Base-by-base conservation (phyloP, 495 filamentous ascomycete species). In the Penicillium riverlandense region DNA sequence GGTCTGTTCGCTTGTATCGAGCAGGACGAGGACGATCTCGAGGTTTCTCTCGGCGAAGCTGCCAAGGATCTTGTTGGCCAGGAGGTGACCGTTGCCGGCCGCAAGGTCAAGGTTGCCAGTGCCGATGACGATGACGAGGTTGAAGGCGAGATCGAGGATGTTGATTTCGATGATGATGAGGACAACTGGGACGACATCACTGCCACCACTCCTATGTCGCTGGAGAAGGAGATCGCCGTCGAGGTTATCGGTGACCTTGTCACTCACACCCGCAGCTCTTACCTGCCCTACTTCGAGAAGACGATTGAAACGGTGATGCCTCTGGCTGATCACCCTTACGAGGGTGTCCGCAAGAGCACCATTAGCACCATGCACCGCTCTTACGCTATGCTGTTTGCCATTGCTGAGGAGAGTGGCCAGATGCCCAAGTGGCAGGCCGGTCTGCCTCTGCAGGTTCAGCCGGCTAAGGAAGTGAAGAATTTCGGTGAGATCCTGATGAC, bases 161-260 rank as follows among this genome's bases (percentile, higher is more conserved):
- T 81, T 35, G 82, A 84, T 35, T 70, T 83, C 16, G 81, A 86
- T 35, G 85, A 84, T 22, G 82, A 85, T 35, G 86, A 90, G 15
- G 86, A 88, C 40, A 86, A 84, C 35, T 90, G 85, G 84, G 86
- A 91, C 61, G 89, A 94, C 47, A 73, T 88, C 34, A 78, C 74
- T 48, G 83, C 83, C 45, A 84, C 92, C 29, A 91, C 86, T 22
- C 86, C 87, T 34, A 78, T 96, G 40, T 89, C 91, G 15, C 73
- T 95, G 45, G 92, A 98, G 72, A 96, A 98, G 66, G 92, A 98
- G 68, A 95, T 97, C 46, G 92, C 94, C 35, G 77, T 94, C 35
- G 92, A 98, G 67, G 89, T 96, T 11, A 72, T 96, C 35, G 92
- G 91, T 41, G 92, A 98, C 56, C 77, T 98, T 29, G 80, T 98